These are phyloP conservation scores for Cystofilobasidium bisporidii DNA, from an alignment of 768 basidiomycete species.

Conservation along the genomic window DNA sequence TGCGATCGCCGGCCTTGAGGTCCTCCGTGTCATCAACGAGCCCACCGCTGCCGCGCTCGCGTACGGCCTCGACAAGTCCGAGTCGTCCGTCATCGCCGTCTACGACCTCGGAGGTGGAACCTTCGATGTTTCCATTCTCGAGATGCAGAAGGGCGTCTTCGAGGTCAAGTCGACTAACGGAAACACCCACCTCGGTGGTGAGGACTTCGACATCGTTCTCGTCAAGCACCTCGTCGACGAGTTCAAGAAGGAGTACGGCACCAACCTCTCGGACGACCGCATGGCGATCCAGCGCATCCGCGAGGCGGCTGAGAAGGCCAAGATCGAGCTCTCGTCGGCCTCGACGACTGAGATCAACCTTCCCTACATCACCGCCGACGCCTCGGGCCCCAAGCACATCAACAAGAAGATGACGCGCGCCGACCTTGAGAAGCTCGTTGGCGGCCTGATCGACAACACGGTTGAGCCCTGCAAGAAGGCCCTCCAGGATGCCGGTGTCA, in stretches of 20 bases:
- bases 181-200: conserved; percentile 93
- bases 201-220: conserved; percentile 89
- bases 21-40: conserved; percentile 97
- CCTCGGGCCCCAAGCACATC: conserved; percentile 91
- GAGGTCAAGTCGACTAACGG: conserved; percentile 99
- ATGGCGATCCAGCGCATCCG: conserved; percentile 99
- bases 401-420: conserved; percentile 80
- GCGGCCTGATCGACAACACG: conserved; percentile 72
- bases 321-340: conserved; percentile 92
- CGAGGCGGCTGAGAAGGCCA: conserved; percentile 98
- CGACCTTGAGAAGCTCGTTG: conserved; percentile 80
- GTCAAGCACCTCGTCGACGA: conserved; percentile 75
- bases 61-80: conserved; percentile 84
- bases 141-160: conserved; percentile 99
- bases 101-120: conserved; percentile 98
- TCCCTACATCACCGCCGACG: conserved; percentile 96
- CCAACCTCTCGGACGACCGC: conserved; percentile 70
- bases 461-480: conserved; percentile 97
- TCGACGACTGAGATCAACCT: conserved; percentile 93
- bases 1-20: conserved; percentile 92
- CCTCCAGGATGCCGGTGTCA: conserved; percentile 81
- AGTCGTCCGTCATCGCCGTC: conserved; percentile 83
- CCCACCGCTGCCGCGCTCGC: conserved; percentile 97
- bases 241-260: conserved; percentile 87
- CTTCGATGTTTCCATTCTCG: conserved; percentile 97